Evolutionary conservation across 192 early-diverging fungal genomes (phyloP).

Genomic region (Backusella tuberculispora): DNA sequence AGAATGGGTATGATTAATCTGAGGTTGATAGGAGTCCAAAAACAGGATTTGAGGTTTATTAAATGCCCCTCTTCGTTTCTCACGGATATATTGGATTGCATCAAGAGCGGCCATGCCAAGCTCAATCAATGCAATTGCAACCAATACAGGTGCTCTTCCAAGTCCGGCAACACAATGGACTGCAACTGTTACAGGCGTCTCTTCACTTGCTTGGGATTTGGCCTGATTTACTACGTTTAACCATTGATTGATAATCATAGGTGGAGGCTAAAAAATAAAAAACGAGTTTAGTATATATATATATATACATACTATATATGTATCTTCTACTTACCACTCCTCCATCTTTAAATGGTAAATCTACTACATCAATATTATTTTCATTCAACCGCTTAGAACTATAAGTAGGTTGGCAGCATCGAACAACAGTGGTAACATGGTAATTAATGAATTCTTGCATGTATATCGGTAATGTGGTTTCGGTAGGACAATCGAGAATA

Average conservation of each 20-base stretch:
- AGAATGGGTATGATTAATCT: not conserved
- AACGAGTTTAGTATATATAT: not conserved
- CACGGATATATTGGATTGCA: slow-evolving; percentile 71
- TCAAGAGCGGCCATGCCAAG: slow-evolving; percentile 75
- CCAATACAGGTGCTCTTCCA: slow-evolving; percentile 92
- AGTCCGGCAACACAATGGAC: slow-evolving; percentile 96
- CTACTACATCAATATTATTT: slow-evolving; percentile 72
- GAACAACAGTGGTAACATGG: slow-evolving; percentile 82
- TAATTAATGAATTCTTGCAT: slow-evolving; percentile 67
- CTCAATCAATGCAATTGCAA: slow-evolving; percentile 78
- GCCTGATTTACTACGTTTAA: slow-evolving; percentile 64
- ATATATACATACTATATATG: not conserved
- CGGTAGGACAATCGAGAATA: slow-evolving; percentile 90
- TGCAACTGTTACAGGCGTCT: slow-evolving; percentile 61
- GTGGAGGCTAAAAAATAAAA: slow-evolving; percentile 40
- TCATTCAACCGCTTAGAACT: slow-evolving; percentile 57
- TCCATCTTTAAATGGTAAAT: slow-evolving; percentile 88
- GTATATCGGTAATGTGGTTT: slow-evolving; percentile 73
- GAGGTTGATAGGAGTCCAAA: slow-evolving; percentile 38
- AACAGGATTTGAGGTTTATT: slow-evolving; percentile 74
- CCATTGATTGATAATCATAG: slow-evolving; percentile 57
- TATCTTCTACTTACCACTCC: slow-evolving; percentile 58
- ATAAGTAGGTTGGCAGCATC: slow-evolving; percentile 91
- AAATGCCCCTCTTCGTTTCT: slow-evolving; percentile 74
- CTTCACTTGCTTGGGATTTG: slow-evolving; percentile 28